These are phyloP conservation scores for Lunularia cruciata DNA, from an alignment of 225 moss, liverwort and hornwort genomes.

Conservation along the genomic window DNA sequence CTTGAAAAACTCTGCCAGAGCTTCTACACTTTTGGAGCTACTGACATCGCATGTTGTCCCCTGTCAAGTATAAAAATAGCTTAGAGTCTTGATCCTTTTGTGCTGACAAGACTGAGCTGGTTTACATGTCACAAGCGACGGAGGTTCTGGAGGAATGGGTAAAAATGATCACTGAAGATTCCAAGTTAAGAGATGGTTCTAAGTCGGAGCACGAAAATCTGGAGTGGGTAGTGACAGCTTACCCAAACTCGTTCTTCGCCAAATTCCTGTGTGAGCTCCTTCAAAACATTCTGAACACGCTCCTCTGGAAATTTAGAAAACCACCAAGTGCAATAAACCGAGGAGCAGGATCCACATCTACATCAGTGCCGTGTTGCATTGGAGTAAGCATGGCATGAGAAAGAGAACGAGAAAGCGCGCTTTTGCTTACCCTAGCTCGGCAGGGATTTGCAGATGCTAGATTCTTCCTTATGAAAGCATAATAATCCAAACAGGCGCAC, in stretches of 20 bases:
- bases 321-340: slow-evolving; percentile 28
- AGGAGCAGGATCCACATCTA: slow-evolving; percentile 24
- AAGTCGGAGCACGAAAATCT: not conserved
- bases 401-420: slow-evolving; percentile 28
- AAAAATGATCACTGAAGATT: not conserved
- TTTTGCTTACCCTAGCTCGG: slow-evolving; percentile 32
- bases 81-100: not conserved
- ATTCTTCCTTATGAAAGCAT: no score
- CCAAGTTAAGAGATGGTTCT: not conserved
- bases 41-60: slow-evolving; percentile 92
- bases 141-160: not conserved
- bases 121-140: not conserved
- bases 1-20: slow-evolving; percentile 65
- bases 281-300: slow-evolving; percentile 69
- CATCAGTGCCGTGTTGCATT: slow-evolving; percentile 15
- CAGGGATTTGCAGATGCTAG: no score
- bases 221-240: slow-evolving; percentile 14
- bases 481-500: no score
- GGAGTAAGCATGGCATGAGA: slow-evolving; percentile 20
- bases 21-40: slow-evolving; percentile 71
- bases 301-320: slow-evolving; percentile 59
- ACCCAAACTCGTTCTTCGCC: slow-evolving; percentile 81
- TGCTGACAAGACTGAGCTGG: no score
- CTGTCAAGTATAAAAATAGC: slow-evolving; percentile 24
- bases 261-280: slow-evolving; percentile 71